Percentiles rank a stretch among this genome's conserved stretches.
Evolutionary conservation across 225 moss, liverwort and hornwort genomes (phyloP).

Genomic region (Climacium dendroides): DNA sequence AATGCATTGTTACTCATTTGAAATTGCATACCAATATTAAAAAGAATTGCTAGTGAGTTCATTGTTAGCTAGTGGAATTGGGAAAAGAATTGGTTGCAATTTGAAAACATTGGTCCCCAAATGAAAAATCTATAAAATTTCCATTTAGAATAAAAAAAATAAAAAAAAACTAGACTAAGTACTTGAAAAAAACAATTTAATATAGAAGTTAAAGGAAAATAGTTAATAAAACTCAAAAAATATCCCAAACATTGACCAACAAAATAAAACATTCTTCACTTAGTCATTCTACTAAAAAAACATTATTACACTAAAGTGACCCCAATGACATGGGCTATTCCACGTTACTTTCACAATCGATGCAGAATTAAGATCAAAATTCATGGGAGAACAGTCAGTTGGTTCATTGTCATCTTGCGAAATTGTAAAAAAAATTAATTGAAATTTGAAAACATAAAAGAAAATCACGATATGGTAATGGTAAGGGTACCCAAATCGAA

Average conservation of each 20-base stretch:
- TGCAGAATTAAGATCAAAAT: neutral
- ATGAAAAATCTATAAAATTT: neutral
- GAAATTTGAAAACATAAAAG: neutral
- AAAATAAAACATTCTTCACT: too few species aligned
- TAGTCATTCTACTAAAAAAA: neutral
- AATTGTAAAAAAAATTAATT: fast-evolving
- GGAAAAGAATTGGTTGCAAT: too few species aligned
- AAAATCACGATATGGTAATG: too few species aligned
- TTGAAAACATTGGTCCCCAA: too few species aligned
- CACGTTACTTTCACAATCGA: too few species aligned
- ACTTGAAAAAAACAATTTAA: fast-evolving
- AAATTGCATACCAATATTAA: fast-evolving
- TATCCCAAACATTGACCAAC: fast-evolving
- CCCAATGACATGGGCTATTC: too few species aligned
- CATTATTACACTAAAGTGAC: neutral
- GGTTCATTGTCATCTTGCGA: fast-evolving
- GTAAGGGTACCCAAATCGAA: too few species aligned
- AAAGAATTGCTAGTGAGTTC: fast-evolving
- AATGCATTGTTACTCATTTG: neutral
- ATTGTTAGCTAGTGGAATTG: neutral
- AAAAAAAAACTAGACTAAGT: fast-evolving
- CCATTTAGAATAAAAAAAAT: neutral
- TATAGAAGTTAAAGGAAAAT: neutral
- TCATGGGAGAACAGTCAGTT: fast-evolving
- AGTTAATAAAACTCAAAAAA: fast-evolving